These are phyloP conservation scores for Penicillium silybi DNA, from an alignment of 495 filamentous ascomycete species.

Conservation along the genomic window DNA sequence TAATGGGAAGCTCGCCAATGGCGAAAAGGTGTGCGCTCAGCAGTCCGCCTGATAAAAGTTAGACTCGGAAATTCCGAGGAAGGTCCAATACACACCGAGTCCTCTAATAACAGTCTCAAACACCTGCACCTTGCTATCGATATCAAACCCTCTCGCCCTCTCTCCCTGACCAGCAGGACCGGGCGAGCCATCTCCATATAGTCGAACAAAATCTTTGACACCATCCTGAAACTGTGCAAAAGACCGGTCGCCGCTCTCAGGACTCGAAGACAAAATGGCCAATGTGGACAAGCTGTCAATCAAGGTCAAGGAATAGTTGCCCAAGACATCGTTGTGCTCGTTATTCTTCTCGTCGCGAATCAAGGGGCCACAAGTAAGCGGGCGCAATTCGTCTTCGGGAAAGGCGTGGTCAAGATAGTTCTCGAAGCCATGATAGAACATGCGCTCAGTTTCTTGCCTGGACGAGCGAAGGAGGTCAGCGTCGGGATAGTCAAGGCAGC, in stretches of 20 bases:
- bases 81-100: conserved; percentile 46
- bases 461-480: conserved; percentile 3
- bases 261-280: conserved; percentile 78
- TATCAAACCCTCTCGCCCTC: conserved; percentile 80
- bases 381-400: conserved; percentile 93
- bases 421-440: conserved; percentile 97
- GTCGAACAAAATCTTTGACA: conserved; percentile 69
- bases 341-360: conserved; percentile 78
- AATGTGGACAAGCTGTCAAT: conserved; percentile 93
- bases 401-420: conserved; percentile 94
- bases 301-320: conserved; percentile 93
- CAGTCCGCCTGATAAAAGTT: conserved; percentile 57
- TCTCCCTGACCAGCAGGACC: conserved; percentile 67
- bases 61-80: not conserved
- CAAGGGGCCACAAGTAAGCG: conserved; percentile 77
- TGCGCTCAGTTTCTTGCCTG: conserved; percentile 75
- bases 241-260: conserved; percentile 56
- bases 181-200: conserved; percentile 80
- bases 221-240: conserved; percentile 76
- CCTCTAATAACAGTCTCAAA: conserved; percentile 97
- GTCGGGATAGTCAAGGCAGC: not conserved
- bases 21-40: conserved; percentile 93
- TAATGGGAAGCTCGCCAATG: conserved; percentile 79
- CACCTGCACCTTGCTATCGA: conserved; percentile 96
- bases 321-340: conserved; percentile 90